Evolutionary conservation across 192 early-diverging fungal species (phyloP).

Genomic region (Funneliformis geosporum): DNA sequence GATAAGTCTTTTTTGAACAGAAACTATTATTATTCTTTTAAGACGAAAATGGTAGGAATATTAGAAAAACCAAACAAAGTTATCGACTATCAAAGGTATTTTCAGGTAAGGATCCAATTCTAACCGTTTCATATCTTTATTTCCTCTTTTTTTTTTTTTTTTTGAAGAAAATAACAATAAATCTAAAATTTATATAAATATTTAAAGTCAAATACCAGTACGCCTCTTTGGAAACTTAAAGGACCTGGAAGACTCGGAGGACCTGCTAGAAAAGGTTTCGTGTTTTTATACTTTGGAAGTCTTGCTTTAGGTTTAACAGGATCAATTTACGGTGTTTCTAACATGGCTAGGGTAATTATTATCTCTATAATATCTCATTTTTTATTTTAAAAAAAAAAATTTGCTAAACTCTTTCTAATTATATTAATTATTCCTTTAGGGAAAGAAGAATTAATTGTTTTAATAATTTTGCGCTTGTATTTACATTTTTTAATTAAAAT

Average conservation of each 20-base stretch:
- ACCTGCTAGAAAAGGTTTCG: not conserved
- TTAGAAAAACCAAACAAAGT: not conserved
- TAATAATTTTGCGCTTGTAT: too few species aligned
- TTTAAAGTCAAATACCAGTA: not conserved
- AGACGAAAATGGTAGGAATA: not conserved
- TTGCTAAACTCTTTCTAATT: too few species aligned
- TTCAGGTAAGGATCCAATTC: not conserved
- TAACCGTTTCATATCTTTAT: not conserved
- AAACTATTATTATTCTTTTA: too few species aligned
- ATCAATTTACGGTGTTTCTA: not conserved
- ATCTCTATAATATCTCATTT: not conserved
- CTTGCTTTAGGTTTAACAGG: not conserved
- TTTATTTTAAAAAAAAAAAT: not conserved
- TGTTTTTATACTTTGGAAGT: not conserved
- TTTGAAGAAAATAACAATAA: not conserved
- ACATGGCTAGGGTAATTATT: not conserved
- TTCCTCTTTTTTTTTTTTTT: not conserved
- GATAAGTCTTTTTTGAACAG: too few species aligned
- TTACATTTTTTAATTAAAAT: too few species aligned
- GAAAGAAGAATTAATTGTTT: too few species aligned
- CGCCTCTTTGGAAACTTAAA: not conserved
- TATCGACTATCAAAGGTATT: not conserved
- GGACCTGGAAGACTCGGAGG: not conserved
- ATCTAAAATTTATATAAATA: not conserved
- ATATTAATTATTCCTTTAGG: too few species aligned